phyloP scores from a whole-genome alignment of 306 rosid species.

The Sophora flavescens region DNA sequence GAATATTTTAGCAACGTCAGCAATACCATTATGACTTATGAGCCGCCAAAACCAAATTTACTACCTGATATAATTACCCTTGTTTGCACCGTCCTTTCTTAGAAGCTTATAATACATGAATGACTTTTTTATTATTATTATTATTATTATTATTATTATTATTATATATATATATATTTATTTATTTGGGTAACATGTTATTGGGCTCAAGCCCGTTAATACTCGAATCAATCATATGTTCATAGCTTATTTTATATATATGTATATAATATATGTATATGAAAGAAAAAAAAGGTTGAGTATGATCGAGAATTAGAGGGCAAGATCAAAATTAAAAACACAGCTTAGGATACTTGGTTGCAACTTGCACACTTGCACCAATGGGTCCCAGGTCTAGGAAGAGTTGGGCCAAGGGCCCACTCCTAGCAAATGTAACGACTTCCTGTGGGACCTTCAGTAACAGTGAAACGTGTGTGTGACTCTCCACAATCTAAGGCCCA shows the following conservation, averaged over 20 bases:
- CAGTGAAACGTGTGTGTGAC: background rate
- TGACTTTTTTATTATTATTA: too few relatives aligned
- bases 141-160: too few relatives aligned
- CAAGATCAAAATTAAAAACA: background rate
- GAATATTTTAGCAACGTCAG: constrained; percentile 46
- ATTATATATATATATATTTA: too few relatives aligned
- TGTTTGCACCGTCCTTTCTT: background rate
- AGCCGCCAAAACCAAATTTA: constrained; percentile 51
- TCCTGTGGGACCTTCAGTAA: constrained; percentile 49
- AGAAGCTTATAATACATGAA: background rate
- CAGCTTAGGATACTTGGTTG: constrained; percentile 57
- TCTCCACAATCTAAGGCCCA: constrained; percentile 56
- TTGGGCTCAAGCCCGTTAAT: too few relatives aligned
- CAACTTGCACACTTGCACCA: constrained; percentile 1
- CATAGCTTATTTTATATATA: too few relatives aligned
- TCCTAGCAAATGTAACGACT: constrained; percentile 47
- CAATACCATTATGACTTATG: constrained; percentile 30
- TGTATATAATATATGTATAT: too few relatives aligned
- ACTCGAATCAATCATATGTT: too few relatives aligned
- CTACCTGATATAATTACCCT: constrained; percentile 16
- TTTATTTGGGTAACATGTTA: too few relatives aligned
- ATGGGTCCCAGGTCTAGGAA: constrained; percentile 43
- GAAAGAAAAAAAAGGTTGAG: background rate
- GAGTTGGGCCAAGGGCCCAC: constrained; percentile 56
- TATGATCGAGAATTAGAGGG: background rate